These are phyloP conservation scores for Suhomyces bokatorum DNA, from an alignment of 1,139 yeast genomes.

Conservation along the genomic window DNA sequence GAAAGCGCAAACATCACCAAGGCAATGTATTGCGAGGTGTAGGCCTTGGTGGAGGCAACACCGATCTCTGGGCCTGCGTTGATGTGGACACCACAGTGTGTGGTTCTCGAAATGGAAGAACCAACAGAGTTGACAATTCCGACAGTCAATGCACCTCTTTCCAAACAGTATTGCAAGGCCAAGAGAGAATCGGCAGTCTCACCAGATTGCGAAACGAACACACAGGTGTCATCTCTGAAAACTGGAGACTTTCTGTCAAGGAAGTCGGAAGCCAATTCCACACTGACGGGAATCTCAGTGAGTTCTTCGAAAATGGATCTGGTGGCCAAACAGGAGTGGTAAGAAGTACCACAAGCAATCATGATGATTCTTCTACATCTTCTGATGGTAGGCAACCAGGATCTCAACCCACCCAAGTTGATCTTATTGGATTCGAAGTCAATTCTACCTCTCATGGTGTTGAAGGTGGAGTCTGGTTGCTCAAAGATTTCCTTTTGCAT, in stretches of 20 bases:
- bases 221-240: constrained; percentile 96
- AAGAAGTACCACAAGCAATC: constrained; percentile 99
- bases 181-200: constrained; percentile 99
- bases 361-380: constrained; percentile 93
- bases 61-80: constrained; percentile 99
- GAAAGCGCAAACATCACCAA: constrained; percentile 95
- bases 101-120: constrained; percentile 90
- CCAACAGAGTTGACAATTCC: constrained; percentile 96
- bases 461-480: constrained; percentile 97
- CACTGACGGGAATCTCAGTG: constrained; percentile 93
- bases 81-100: constrained; percentile 99
- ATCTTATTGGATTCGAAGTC: constrained; percentile 81
- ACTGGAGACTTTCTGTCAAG: constrained; percentile 94
- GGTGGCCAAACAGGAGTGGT: constrained; percentile 96
- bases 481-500: constrained; percentile 99
- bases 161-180: constrained; percentile 93
- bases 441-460: constrained; percentile 99
- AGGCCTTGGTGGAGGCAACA: constrained; percentile 99
- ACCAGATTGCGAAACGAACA: constrained; percentile 97
- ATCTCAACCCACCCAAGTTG: constrained; percentile 86
- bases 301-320: constrained; percentile 95
- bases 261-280: constrained; percentile 97
- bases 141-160: constrained; percentile 95
- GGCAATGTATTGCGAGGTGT: constrained; percentile 97
- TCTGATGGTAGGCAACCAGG: constrained; percentile 84